These are phyloP conservation scores for Entoloma clypeatum DNA, from an alignment of 1,284 basidiomycete genomes.

Conservation along the genomic window DNA sequence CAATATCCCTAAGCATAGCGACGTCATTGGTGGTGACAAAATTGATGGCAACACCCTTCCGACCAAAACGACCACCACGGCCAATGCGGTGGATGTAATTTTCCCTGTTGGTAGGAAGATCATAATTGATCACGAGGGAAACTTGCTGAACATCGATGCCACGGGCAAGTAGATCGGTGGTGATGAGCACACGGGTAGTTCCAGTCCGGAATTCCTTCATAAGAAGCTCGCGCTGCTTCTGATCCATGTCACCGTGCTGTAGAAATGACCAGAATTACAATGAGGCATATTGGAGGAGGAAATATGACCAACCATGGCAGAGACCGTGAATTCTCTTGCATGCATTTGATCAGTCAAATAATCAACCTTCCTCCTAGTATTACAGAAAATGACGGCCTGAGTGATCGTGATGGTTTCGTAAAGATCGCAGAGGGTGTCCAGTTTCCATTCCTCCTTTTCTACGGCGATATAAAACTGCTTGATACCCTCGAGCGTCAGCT, in stretches of 20 bases:
- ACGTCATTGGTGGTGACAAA: conserved; percentile 89
- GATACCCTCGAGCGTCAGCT: conserved; percentile 84
- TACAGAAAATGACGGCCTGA: conserved; percentile 87
- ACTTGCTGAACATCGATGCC: conserved; percentile 92
- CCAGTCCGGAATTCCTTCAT: conserved; percentile 93
- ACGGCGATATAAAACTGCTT: conserved; percentile 88
- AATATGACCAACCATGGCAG: conserved; percentile 57
- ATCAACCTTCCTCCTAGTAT: conserved; percentile 84
- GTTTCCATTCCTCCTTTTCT: conserved; percentile 87
- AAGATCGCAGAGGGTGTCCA: conserved; percentile 80
- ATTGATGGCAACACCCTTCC: conserved; percentile 61
- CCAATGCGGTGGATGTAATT: conserved; percentile 93
- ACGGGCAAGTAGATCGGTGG: conserved; percentile 63
- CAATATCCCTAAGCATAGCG: conserved; percentile 86
- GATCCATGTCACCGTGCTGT: conserved; percentile 85
- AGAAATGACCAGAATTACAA: conserved; percentile 26
- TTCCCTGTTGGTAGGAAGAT: conserved; percentile 75
- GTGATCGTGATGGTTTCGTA: conserved; percentile 88
- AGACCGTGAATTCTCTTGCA: conserved; percentile 84
- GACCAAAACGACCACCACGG: conserved; percentile 87
- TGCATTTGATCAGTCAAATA: conserved; percentile 88
- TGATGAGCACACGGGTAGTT: conserved; percentile 85
- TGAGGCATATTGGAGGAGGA: background rate
- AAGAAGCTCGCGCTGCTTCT: conserved; percentile 81
- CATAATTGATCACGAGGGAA: conserved; percentile 86